phyloP scores from a whole-genome alignment of 176 grass and related monocot species.

The Bolboschoenus planiculmis region DNA sequence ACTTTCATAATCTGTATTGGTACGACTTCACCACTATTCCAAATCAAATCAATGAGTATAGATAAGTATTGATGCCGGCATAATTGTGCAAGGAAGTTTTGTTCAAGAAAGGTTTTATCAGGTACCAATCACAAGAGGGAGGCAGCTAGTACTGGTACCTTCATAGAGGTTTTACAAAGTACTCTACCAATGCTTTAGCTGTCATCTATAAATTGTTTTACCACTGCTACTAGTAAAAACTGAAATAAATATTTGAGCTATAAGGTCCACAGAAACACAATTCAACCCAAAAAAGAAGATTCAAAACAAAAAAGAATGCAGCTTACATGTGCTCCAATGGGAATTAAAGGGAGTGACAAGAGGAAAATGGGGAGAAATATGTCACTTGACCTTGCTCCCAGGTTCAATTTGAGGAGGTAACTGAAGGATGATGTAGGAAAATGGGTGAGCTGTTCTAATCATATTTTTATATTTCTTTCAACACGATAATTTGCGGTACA shows the following conservation, averaged over 20 bases:
- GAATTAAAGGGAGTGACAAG: too few relatives aligned
- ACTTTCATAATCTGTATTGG: too few relatives aligned
- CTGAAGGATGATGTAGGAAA: too few relatives aligned
- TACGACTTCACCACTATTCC: conserved; percentile 59
- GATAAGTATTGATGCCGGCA: conserved; percentile 1
- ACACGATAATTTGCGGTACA: too few relatives aligned
- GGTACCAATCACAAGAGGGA: not conserved
- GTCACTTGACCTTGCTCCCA: too few relatives aligned
- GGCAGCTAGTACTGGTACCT: not conserved
- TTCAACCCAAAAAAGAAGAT: not conserved
- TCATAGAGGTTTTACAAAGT: not conserved
- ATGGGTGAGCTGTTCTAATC: too few relatives aligned
- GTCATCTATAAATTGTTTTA: not conserved
- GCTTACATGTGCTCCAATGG: too few relatives aligned
- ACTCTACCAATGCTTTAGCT: not conserved
- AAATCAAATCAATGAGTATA: not conserved
- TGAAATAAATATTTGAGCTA: not conserved
- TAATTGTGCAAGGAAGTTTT: not conserved
- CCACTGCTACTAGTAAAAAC: not conserved
- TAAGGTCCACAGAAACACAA: not conserved
- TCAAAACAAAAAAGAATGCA: too few relatives aligned
- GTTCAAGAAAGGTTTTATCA: not conserved
- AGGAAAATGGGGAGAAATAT: too few relatives aligned
- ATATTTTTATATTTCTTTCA: too few relatives aligned
- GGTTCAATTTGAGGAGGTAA: too few relatives aligned